Evolutionary conservation across 2,329 filamentous ascomycete genomes (phyloP).

Genomic region (Aspergillus intermedius): DNA sequence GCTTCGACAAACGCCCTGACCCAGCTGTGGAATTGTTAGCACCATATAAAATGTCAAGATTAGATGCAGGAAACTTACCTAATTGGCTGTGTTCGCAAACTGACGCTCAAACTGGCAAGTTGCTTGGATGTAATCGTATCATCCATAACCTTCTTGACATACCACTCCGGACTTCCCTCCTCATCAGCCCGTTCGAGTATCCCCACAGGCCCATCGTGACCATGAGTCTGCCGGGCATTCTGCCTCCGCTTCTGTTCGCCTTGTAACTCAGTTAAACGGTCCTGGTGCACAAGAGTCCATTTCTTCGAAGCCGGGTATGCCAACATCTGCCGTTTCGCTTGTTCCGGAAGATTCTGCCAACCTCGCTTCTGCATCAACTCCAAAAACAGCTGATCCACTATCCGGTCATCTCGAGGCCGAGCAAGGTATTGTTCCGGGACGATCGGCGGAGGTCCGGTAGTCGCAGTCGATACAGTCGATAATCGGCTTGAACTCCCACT

Average conservation of each 20-base stretch:
- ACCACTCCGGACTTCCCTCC: conserved; percentile 96
- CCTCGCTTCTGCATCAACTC: conserved; percentile 95
- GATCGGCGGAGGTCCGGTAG: conserved; percentile 23
- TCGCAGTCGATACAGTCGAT: conserved; percentile 23
- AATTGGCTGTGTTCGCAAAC: conserved; percentile 90
- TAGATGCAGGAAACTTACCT: conserved; percentile 37
- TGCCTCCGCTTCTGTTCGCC: conserved; percentile 84
- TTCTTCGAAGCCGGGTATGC: conserved; percentile 92
- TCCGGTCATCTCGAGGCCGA: conserved; percentile 51
- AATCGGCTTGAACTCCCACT: conserved; percentile 22
- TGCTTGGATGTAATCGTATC: conserved; percentile 89
- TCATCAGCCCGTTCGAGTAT: conserved; percentile 78
- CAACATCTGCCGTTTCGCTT: conserved; percentile 91
- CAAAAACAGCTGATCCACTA: conserved; percentile 87
- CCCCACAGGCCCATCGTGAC: conserved; percentile 57
- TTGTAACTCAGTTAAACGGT: conserved; percentile 87
- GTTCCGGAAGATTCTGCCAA: conserved; percentile 94
- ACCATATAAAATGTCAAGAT: background rate
- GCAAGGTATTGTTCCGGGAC: conserved; percentile 34
- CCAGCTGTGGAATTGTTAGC: conserved; percentile 53
- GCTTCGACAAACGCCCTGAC: conserved; percentile 95
- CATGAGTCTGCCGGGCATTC: conserved; percentile 63
- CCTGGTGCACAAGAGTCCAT: conserved; percentile 94
- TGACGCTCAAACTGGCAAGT: conserved; percentile 87
- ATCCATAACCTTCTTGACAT: conserved; percentile 93